A percentile compares a stretch with the other conserved stretches of the same genome.
Conservation (phyloP, 805 yeast species). For the Lipomyces spencermartinsiae region DNA sequence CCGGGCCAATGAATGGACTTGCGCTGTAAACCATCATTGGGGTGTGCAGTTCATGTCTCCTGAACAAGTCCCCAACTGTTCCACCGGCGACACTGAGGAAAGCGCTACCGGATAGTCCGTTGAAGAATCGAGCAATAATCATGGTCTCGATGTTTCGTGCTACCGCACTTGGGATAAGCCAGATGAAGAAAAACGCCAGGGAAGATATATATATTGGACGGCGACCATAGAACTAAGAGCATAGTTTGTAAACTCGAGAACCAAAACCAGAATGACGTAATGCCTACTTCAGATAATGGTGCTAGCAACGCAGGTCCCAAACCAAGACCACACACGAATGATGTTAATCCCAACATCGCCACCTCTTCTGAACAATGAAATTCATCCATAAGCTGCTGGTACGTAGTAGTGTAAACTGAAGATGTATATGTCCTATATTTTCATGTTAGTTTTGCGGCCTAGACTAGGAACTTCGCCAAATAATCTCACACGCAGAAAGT, state of each 20-base stretch:
- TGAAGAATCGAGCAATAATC: conserved; percentile 71
- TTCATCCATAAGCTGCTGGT: conserved; percentile 50
- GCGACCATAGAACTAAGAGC: conserved; percentile 73
- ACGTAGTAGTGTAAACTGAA: conserved; percentile 55
- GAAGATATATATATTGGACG: conserved; percentile 64
- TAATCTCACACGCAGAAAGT: conserved; percentile 26
- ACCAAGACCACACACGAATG: conserved; percentile 68
- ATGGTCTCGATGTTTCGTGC: conserved; percentile 46
- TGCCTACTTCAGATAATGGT: conserved; percentile 73
- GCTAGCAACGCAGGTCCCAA: conserved; percentile 79
- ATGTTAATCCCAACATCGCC: conserved; percentile 54
- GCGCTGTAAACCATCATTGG: conserved; percentile 37
- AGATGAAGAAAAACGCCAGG: conserved; percentile 51
- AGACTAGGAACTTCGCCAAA: conserved; percentile 43
- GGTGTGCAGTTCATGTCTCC: conserved; percentile 48
- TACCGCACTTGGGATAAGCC: conserved; percentile 59
- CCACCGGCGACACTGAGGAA: conserved; percentile 86
- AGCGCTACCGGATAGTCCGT: conserved; percentile 79
- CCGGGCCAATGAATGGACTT: conserved; percentile 36
- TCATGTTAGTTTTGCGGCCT: conserved; percentile 31
- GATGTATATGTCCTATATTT: conserved; percentile 54
- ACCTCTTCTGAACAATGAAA: conserved; percentile 54
- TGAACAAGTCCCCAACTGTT: conserved; percentile 78
- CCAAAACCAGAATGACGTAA: conserved; percentile 50
- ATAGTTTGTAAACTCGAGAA: conserved; percentile 61